A percentile compares a stretch with the other conserved stretches of the same genome.
Evolutionary conservation across 306 rosid genomes (phyloP).

Genomic region (Acmispon strigosus): DNA sequence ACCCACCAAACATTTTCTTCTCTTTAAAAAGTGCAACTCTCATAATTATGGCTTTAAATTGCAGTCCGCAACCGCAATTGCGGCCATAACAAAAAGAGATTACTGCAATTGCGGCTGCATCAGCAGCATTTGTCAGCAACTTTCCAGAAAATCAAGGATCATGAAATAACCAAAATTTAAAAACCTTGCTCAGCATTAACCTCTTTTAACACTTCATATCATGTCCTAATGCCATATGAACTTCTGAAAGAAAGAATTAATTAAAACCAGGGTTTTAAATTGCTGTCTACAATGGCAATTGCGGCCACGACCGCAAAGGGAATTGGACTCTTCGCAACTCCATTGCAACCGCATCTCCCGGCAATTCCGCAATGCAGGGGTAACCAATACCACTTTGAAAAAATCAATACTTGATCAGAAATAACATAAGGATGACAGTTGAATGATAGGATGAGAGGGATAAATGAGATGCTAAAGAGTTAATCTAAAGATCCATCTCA

Average conservation of each 20-base stretch:
- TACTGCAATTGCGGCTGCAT: too few relatives aligned
- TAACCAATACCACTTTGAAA: background rate
- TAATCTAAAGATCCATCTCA: background rate
- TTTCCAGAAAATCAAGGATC: too few relatives aligned
- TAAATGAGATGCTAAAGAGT: background rate
- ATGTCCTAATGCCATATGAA: background rate
- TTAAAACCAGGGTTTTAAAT: background rate
- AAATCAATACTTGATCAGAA: background rate
- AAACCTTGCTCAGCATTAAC: background rate
- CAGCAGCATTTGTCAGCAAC: too few relatives aligned
- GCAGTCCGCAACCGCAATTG: too few relatives aligned
- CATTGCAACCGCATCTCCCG: too few relatives aligned
- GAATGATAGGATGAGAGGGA: background rate
- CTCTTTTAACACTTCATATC: background rate
- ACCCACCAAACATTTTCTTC: background rate
- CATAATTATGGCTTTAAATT: background rate
- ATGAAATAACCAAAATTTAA: too few relatives aligned
- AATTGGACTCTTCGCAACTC: too few relatives aligned
- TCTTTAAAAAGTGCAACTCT: background rate
- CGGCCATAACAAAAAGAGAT: too few relatives aligned
- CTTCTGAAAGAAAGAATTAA: slow-evolving; percentile 6
- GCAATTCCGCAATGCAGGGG: too few relatives aligned
- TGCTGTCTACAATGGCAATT: too few relatives aligned
- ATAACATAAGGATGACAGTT: background rate
- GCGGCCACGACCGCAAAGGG: too few relatives aligned